A percentile compares a stretch with the other conserved stretches of the same genome.
These are phyloP conservation scores for Boletus rubescentipes DNA, from an alignment of 768 basidiomycete species.

Conservation along the genomic window DNA sequence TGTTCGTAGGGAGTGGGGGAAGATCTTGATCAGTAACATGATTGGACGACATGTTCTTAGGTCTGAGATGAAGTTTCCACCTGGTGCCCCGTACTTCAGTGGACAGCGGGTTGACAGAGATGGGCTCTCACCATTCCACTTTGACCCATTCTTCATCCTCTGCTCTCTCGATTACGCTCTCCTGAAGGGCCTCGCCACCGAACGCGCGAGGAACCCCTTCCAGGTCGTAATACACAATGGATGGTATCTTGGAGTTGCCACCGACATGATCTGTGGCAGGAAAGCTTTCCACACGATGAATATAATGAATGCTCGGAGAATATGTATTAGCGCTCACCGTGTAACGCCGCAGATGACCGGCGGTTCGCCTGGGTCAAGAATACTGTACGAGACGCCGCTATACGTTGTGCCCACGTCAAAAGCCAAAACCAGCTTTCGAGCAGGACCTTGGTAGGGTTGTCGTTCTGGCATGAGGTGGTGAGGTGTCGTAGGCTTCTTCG, in stretches of 20 bases:
- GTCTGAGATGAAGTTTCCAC: constrained; percentile 39
- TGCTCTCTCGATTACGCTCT: constrained; percentile 38
- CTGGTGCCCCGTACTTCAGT: constrained; percentile 16
- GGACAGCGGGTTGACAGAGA: not conserved
- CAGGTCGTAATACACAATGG: constrained; percentile 46
- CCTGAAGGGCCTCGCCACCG: constrained; percentile 46
- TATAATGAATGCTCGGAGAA: not conserved
- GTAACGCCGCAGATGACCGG: constrained; percentile 22
- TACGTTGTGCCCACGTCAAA: constrained; percentile 55
- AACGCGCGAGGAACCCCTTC: constrained; percentile 40
- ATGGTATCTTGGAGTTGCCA: constrained; percentile 50
- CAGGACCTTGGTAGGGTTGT: constrained; percentile 40
- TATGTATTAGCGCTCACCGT: constrained; percentile 17
- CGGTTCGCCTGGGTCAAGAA: constrained; percentile 32
- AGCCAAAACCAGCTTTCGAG: constrained; percentile 45
- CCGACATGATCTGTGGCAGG: constrained; percentile 48
- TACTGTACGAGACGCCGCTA: constrained; percentile 47
- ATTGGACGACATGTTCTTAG: constrained; percentile 20
- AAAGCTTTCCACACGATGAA: constrained; percentile 35
- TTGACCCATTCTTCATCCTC: constrained; percentile 36
- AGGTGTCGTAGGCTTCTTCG: not conserved
- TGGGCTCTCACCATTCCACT: constrained; percentile 29
- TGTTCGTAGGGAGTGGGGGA: constrained; percentile 43
- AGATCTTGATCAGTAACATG: constrained; percentile 34
- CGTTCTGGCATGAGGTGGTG: constrained; percentile 27